Percentiles rank a stretch among this genome's conserved stretches.
Evolutionary conservation across 2,329 filamentous ascomycete species (phyloP).

Genomic region (Colletotrichum sp.): DNA sequence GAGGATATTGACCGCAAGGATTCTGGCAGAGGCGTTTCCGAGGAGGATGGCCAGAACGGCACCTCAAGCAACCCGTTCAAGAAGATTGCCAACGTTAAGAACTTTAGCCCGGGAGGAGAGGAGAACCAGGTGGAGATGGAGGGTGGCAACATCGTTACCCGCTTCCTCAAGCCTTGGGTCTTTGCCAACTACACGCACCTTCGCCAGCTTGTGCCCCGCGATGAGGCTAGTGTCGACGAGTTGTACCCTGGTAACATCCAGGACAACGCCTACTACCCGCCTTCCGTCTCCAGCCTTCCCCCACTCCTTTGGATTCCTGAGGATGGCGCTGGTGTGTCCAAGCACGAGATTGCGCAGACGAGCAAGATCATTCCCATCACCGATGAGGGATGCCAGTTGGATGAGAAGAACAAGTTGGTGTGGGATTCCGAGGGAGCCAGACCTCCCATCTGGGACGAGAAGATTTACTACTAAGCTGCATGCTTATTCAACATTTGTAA

Average conservation of each 20-base stretch:
- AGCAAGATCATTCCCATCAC: constrained; percentile 77
- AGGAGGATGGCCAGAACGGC: constrained; percentile 17
- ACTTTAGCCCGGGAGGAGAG: constrained; percentile 20
- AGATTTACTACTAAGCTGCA: constrained; percentile 44
- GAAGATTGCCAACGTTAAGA: constrained; percentile 21
- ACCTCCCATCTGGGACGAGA: constrained; percentile 49
- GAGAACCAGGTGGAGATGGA: constrained; percentile 37
- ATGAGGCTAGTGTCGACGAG: constrained; percentile 51
- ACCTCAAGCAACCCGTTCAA: constrained; percentile 19
- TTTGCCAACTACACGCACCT: constrained; percentile 76
- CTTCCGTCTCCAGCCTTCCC: constrained; percentile 64
- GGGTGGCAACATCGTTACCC: constrained; percentile 63
- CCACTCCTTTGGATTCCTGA: constrained; percentile 86
- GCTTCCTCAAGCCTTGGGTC: constrained; percentile 79
- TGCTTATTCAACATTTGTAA: background rate
- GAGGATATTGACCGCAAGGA: constrained; percentile 22
- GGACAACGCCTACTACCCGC: constrained; percentile 75
- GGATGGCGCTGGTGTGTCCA: constrained; percentile 75
- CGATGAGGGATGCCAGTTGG: constrained; percentile 74
- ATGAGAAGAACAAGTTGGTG: constrained; percentile 63
- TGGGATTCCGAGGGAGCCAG: constrained; percentile 47
- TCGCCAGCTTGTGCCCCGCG: constrained; percentile 70
- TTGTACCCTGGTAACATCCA: constrained; percentile 67
- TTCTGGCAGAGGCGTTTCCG: constrained; percentile 14
- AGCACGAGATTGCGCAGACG: constrained; percentile 78